Evolutionary conservation across 169 alveolate genomes (phyloP).

Genomic region (Cryptosporidium parvum): DNA sequence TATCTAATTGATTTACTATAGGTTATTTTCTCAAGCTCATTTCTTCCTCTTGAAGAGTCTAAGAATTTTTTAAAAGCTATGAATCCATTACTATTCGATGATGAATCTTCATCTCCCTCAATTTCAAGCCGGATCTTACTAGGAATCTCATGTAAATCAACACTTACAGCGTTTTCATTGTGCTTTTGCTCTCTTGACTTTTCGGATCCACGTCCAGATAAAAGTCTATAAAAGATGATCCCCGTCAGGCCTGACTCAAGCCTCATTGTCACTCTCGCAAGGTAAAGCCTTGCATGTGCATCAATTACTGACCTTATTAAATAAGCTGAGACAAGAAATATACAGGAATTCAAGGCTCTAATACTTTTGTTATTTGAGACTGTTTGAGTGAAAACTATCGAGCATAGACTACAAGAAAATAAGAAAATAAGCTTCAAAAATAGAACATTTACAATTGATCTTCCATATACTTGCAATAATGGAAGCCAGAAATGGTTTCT

Average conservation of each 20-base stretch:
- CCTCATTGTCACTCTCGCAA: conserved; percentile 54
- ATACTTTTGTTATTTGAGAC: background rate
- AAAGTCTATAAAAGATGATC: conserved; percentile 27
- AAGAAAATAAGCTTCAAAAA: conserved; percentile 28
- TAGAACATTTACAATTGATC: conserved; percentile 19
- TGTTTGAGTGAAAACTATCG: conserved; percentile 17
- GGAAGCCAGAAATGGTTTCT: conserved; percentile 47
- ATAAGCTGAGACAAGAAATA: conserved; percentile 24
- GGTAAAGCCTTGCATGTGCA: conserved; percentile 72
- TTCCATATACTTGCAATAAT: conserved; percentile 47
- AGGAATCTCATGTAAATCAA: background rate
- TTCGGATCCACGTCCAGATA: conserved; percentile 8
- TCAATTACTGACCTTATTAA: conserved; percentile 31
- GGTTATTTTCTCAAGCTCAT: background rate
- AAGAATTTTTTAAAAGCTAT: background rate
- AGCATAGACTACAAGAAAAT: conserved; percentile 54
- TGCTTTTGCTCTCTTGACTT: background rate
- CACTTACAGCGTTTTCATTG: background rate
- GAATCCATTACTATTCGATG: background rate
- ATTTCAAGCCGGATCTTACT: conserved; percentile 26
- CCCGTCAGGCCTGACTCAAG: conserved; percentile 71
- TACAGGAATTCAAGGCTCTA: conserved; percentile 10
- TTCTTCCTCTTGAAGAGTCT: background rate
- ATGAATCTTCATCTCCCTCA: conserved; percentile 11
- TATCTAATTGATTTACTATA: conserved; percentile 29